phyloP scores from a whole-genome alignment of 805 yeast genomes.

The Huiozyma sinensis region DNA sequence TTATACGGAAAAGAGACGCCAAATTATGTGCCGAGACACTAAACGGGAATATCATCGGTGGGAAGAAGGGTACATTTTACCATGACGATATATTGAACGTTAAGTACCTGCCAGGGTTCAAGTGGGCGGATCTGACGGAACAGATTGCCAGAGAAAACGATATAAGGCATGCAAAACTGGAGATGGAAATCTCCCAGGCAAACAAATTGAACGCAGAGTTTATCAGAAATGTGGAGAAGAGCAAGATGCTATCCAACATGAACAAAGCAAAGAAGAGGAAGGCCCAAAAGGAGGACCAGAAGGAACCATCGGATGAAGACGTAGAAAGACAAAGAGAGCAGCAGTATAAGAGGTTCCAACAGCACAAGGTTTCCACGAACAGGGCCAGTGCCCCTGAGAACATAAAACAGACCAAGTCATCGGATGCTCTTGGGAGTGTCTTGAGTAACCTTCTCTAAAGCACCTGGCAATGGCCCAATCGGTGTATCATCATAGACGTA shows the following conservation, averaged over 20 bases:
- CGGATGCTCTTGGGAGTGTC: conserved; percentile 34
- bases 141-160: conserved; percentile 88
- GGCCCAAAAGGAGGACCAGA: conserved; percentile 12
- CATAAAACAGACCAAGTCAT: conserved; percentile 31
- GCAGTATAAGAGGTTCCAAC: conserved; percentile 52
- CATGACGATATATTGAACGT: conserved; percentile 90
- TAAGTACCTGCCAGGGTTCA: conserved; percentile 82
- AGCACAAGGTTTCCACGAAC: conserved; percentile 53
- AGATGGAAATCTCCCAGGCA: conserved; percentile 83
- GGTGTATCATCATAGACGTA: conserved; percentile 1
- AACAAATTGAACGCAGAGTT: conserved; percentile 77
- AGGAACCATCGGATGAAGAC: conserved; percentile 14
- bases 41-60: conserved; percentile 85
- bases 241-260: conserved; percentile 69
- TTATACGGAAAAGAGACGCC: conserved; percentile 71
- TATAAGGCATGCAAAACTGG: conserved; percentile 74
- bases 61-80: conserved; percentile 81
- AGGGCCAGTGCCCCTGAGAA: conserved; percentile 51
- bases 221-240: conserved; percentile 72
- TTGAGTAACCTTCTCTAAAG: conserved; percentile 41
- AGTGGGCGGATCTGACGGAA: conserved; percentile 90
- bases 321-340: conserved; percentile 10
- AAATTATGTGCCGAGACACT: conserved; percentile 76
- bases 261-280: conserved; percentile 25
- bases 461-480: neutral